Evolutionary conservation across 352 stramenopile genomes (phyloP), one percentile per base, ranked within the genome.

Genomic region (Saprolegnia parasitica): DNA sequence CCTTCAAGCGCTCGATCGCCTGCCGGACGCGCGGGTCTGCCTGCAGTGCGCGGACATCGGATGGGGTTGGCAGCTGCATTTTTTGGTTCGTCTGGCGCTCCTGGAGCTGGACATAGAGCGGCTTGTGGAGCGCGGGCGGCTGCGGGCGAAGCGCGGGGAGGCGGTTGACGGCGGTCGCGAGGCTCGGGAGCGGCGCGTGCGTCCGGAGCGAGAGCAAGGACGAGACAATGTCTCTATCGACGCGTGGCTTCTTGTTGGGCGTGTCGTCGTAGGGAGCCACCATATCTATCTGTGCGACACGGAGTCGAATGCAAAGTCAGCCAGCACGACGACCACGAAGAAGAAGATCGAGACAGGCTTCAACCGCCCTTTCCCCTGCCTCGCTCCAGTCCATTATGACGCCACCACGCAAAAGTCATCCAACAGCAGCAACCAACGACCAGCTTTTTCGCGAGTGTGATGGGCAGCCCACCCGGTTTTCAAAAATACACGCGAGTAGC

Each of bases 121-220:
- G n/a, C 24, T 55, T 23, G 24, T 55, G n/a, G 52, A 16, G 52
- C 13, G 11, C 3, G 3, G 13, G 52, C 35, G 24, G 52, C 11
- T 16, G 42, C 52, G 24, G 16, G 13, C 35, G 20, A 9, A 40
- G 52, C 24, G 52, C 11, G 11, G 52, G 13, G 52, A 60, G n/a
- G 52, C 52, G 52, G 11, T 24, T 3, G 24, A 20, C 35, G 52
- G 20, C 2, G 35, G 11, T 60, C 3, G 52, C 13, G 13, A 60
- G 24, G n/a, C 52, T 16, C 35, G 52, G 52, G 35, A 60, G 52
- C 52, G 35, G 35, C 35, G 24, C 13, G 11, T 16, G 52, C 13
- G 13, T 60, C 42, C 63, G 63, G 15, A 70, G 39, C 18, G 63
- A 15, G 9, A 70, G 39, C 46, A 70, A 62, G 11, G 63, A 70